Evolutionary conservation across 164 flowering plant species (phyloP).

Genomic region (Kingdonia uniflora): DNA sequence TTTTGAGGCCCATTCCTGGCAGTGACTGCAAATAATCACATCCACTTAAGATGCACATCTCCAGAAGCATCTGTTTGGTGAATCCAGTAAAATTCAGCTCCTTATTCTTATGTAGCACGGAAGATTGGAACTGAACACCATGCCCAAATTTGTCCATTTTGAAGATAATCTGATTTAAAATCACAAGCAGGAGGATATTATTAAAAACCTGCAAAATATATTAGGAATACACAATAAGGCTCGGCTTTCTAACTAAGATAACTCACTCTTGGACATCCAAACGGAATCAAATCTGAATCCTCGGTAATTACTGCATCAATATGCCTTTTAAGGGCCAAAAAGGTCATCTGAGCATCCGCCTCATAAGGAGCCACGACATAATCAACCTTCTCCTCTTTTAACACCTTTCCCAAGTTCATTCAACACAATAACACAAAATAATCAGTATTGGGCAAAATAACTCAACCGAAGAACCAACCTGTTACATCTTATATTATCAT

Average conservation of each 20-base stretch:
- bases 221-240: slow-evolving; percentile 1
- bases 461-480: too few species aligned
- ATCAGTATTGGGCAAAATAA: too few species aligned
- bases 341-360: slow-evolving; percentile 99
- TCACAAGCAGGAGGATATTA: slow-evolving; percentile 1
- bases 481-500: too few species aligned
- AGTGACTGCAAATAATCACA: slow-evolving; percentile 91
- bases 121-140: slow-evolving; percentile 66
- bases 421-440: not conserved
- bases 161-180: slow-evolving; percentile 58
- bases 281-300: slow-evolving; percentile 93
- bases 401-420: slow-evolving; percentile 36
- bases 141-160: slow-evolving; percentile 99
- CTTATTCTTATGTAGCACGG: slow-evolving; percentile 61
- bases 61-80: slow-evolving; percentile 83
- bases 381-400: slow-evolving; percentile 60
- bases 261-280: slow-evolving; percentile 95
- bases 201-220: not conserved
- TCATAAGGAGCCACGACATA: slow-evolving; percentile 96
- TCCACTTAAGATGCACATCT: slow-evolving; percentile 96
- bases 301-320: slow-evolving; percentile 92
- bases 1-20: slow-evolving; percentile 94
- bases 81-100: slow-evolving; percentile 67
- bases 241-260: slow-evolving; percentile 4
- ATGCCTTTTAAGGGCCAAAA: slow-evolving; percentile 62